These are phyloP conservation scores for Termitomyces sp. DNA, from an alignment of 768 basidiomycete genomes.

Conservation along the genomic window DNA sequence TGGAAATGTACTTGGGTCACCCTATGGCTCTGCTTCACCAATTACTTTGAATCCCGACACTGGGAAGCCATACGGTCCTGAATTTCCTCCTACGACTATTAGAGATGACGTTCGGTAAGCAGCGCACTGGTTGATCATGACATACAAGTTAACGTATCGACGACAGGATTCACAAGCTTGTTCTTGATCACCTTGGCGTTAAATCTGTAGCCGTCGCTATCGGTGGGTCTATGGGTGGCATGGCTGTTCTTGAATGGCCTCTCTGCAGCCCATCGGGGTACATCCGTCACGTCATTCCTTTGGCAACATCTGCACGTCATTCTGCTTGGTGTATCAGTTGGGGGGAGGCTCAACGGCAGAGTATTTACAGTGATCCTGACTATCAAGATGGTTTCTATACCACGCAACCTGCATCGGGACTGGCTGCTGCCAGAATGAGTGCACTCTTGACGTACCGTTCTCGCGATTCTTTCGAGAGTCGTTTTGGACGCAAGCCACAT, in stretches of 20 bases:
- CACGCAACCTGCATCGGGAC: slow-evolving; percentile 70
- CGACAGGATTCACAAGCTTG: slow-evolving; percentile 74
- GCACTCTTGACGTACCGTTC: slow-evolving; percentile 92
- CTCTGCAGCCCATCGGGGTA: slow-evolving; percentile 73
- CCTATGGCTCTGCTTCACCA: slow-evolving; percentile 91
- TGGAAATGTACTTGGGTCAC: slow-evolving; percentile 62
- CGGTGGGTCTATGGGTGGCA: slow-evolving; percentile 98
- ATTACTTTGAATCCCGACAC: slow-evolving; percentile 80
- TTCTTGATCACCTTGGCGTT: slow-evolving; percentile 81
- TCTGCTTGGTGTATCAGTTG: slow-evolving; percentile 99
- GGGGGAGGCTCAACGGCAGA: slow-evolving; percentile 96
- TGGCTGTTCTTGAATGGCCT: slow-evolving; percentile 96
- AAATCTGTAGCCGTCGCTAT: slow-evolving; percentile 81
- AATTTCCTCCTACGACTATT: slow-evolving; percentile 88
- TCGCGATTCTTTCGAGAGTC: slow-evolving; percentile 87
- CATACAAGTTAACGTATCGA: neutral
- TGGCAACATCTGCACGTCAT: slow-evolving; percentile 92
- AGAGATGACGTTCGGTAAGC: slow-evolving; percentile 87
- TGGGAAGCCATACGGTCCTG: slow-evolving; percentile 77
- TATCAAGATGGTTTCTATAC: slow-evolving; percentile 86
- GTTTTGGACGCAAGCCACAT: slow-evolving; percentile 86
- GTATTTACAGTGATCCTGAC: slow-evolving; percentile 90
- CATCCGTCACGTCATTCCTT: slow-evolving; percentile 77
- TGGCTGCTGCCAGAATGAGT: slow-evolving; percentile 92
- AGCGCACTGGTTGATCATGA: neutral